Conservation (phyloP, 805 yeast species). For the Candida cerambycidarum region DNA sequence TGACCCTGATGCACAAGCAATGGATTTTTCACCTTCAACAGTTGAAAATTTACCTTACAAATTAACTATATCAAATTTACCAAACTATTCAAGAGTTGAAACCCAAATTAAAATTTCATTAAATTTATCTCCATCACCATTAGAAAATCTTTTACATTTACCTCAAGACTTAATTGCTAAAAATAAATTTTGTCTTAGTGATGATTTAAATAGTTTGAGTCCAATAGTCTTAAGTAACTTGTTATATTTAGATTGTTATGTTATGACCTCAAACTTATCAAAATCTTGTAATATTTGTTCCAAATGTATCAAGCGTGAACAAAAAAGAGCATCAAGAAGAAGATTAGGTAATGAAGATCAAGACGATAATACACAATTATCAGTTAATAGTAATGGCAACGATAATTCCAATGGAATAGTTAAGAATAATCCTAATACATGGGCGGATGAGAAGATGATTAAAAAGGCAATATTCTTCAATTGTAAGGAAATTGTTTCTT, state of each 20-base stretch:
- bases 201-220: constrained; percentile 45
- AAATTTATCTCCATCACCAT: constrained; percentile 72
- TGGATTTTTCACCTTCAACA: constrained; percentile 39
- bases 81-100: constrained; percentile 86
- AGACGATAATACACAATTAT: background rate
- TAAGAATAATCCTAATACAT: constrained; percentile 60
- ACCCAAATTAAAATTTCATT: constrained; percentile 85
- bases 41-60: constrained; percentile 46
- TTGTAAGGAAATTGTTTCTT: constrained; percentile 80
- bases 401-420: constrained; percentile 21
- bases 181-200: constrained; percentile 71
- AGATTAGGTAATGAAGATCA: constrained; percentile 54
- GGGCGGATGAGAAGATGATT: constrained; percentile 73
- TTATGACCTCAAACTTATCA: constrained; percentile 55
- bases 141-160: constrained; percentile 68
- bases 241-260: constrained; percentile 74
- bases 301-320: constrained; percentile 89
- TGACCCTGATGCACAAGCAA: constrained; percentile 31
- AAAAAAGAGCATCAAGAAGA: constrained; percentile 90
- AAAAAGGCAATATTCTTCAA: constrained; percentile 88
- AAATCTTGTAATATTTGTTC: constrained; percentile 73
- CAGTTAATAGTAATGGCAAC: constrained; percentile 3
- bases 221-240: constrained; percentile 48
- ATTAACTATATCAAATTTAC: constrained; percentile 60
- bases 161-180: constrained; percentile 88